These are phyloP conservation scores for Colletotrichum chlorophyti DNA, from an alignment of 2,329 filamentous ascomycete genomes.

Conservation along the genomic window DNA sequence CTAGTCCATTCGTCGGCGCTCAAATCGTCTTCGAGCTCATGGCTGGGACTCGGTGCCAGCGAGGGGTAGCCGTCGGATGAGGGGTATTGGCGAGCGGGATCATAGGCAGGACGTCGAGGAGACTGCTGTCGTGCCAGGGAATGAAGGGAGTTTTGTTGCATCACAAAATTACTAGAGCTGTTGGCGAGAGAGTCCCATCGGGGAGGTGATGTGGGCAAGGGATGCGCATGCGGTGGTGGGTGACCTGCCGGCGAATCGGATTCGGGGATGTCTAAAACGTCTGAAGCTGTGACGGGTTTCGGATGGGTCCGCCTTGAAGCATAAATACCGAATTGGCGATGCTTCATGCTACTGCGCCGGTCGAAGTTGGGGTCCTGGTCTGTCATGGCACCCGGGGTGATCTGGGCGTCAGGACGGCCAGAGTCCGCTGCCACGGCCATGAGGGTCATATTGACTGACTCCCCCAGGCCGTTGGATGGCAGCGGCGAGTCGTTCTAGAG, in stretches of 20 bases:
- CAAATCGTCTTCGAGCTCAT: constrained; percentile 27
- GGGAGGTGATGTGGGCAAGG: constrained; percentile 42
- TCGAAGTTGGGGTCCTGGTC: constrained; percentile 24
- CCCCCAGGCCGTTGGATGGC: constrained; percentile 26
- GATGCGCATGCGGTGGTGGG: constrained; percentile 37
- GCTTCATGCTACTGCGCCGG: constrained; percentile 25
- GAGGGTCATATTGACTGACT: constrained; percentile 26
- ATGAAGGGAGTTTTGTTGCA: constrained; percentile 19
- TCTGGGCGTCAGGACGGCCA: constrained; percentile 17
- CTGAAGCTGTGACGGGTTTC: constrained; percentile 27
- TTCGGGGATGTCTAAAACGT: constrained; percentile 26
- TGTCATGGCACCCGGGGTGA: constrained; percentile 7
- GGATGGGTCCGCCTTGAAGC: constrained; percentile 26
- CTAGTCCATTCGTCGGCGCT: constrained; percentile 31
- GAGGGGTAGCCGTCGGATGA: constrained; percentile 40
- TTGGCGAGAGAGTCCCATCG: constrained; percentile 54
- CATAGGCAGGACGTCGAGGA: constrained; percentile 34
- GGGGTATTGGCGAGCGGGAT: constrained; percentile 38
- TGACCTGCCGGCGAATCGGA: constrained; percentile 30
- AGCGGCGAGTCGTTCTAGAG: constrained; percentile 10
- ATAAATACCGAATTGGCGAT: constrained; percentile 31
- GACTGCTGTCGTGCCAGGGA: constrained; percentile 13
- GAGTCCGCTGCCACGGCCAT: constrained; percentile 31
- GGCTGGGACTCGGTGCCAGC: constrained; percentile 19
- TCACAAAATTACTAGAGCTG: constrained; percentile 26